Conservation (phyloP, 208 protist genomes). For the Leptomonas pyrrhocoris region DNA sequence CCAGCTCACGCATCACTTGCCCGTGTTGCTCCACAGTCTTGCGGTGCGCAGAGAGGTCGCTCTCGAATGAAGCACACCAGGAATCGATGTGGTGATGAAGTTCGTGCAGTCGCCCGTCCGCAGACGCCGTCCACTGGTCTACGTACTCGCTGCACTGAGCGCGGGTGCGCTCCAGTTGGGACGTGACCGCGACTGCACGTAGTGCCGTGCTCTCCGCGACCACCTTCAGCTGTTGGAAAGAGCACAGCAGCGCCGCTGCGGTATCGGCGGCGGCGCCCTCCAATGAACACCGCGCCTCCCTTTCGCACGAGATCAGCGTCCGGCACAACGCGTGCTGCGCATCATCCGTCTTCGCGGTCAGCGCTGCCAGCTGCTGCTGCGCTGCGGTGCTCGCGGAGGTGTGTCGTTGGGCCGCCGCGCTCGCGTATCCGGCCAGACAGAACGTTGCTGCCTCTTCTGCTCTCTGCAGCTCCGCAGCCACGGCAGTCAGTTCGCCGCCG, state of each 20-base stretch:
- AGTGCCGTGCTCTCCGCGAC: neutral
- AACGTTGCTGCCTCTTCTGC: neutral
- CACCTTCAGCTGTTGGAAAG: neutral
- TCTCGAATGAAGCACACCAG: neutral
- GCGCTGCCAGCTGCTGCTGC: neutral
- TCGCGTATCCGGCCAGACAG: neutral
- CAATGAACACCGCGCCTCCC: neutral
- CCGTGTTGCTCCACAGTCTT: neutral
- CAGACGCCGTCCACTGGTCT: neutral
- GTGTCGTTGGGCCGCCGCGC: neutral
- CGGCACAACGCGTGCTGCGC: neutral
- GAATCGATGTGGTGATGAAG: neutral
- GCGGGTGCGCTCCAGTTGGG: neutral
- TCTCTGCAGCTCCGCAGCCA: neutral
- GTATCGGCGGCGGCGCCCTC: neutral
- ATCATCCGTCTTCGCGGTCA: neutral
- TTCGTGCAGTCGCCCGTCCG: neutral
- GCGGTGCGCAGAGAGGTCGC: neutral
- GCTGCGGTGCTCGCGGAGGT: neutral
- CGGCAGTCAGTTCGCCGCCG: neutral
- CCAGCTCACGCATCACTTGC: conserved; percentile 6
- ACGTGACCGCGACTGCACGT: neutral
- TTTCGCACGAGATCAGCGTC: neutral
- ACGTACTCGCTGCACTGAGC: neutral
- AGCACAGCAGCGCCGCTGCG: neutral